Conservation (phyloP, 78 protist species). For the Tieghemostelium lacteum region DNA sequence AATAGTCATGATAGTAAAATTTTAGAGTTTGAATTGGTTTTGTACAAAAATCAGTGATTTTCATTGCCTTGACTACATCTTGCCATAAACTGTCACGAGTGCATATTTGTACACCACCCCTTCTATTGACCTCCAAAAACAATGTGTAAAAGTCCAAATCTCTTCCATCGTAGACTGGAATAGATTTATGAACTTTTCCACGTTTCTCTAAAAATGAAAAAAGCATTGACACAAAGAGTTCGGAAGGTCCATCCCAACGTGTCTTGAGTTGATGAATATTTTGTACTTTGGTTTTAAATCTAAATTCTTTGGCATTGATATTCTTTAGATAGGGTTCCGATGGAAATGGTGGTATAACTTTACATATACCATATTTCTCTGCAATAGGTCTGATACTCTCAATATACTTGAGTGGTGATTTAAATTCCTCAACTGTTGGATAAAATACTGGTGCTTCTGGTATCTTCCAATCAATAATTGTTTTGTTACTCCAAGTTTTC, state of each 20-base stretch:
- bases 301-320: slow-evolving; percentile 33
- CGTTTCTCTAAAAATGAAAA: slow-evolving; percentile 30
- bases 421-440: slow-evolving; percentile 80
- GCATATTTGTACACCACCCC: slow-evolving; percentile 46
- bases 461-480: slow-evolving; percentile 44
- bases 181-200: slow-evolving; percentile 10
- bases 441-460: slow-evolving; percentile 86
- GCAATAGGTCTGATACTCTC: slow-evolving; percentile 69
- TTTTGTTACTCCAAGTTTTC: slow-evolving; percentile 62
- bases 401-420: slow-evolving; percentile 73
- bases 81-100: slow-evolving; percentile 30
- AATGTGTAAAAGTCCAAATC: slow-evolving; percentile 66
- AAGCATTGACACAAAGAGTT: slow-evolving; percentile 38
- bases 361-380: slow-evolving; percentile 80
- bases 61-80: slow-evolving; percentile 25
- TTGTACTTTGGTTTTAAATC: slow-evolving; percentile 78
- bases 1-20: slow-evolving; percentile 27
- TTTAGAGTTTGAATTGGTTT: slow-evolving; percentile 65
- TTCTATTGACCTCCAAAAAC: slow-evolving; percentile 58
- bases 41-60: slow-evolving; percentile 36
- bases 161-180: slow-evolving; percentile 68
- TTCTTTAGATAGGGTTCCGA: slow-evolving; percentile 9
- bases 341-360: slow-evolving; percentile 70
- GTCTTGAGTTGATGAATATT: slow-evolving; percentile 74
- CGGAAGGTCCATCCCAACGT: slow-evolving; percentile 78